Evolutionary conservation across 176 grass and related monocot genomes (phyloP).

Genomic region (Cenchrus americanus): DNA sequence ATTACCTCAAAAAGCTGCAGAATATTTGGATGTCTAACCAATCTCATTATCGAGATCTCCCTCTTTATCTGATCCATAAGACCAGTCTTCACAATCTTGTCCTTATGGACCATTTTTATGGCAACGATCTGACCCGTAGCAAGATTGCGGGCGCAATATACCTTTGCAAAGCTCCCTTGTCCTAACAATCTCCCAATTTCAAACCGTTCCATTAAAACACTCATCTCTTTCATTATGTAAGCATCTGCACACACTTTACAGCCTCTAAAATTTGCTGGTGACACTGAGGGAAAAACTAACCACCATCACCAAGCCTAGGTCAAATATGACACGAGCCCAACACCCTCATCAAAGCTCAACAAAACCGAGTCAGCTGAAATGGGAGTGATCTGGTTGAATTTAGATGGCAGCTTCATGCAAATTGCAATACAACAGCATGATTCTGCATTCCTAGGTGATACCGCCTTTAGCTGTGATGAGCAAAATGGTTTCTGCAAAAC

Average conservation of each 20-base stretch:
- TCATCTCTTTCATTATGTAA: conserved; percentile 54
- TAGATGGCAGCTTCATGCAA: conserved; percentile 29
- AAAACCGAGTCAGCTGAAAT: conserved; percentile 19
- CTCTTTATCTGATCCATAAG: conserved; percentile 81
- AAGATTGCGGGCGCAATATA: conserved; percentile 73
- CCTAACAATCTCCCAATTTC: conserved; percentile 72
- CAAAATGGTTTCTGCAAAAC: conserved; percentile 33
- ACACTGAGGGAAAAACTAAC: conserved; percentile 2
- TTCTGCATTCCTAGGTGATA: conserved; percentile 49
- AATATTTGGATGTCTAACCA: conserved; percentile 76
- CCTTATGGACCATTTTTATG: conserved; percentile 90
- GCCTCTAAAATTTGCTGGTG: background rate
- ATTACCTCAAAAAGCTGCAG: conserved; percentile 80
- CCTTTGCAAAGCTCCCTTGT: conserved; percentile 83
- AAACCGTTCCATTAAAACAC: conserved; percentile 64
- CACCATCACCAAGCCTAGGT: conserved; percentile 36
- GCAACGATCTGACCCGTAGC: conserved; percentile 60
- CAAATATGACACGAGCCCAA: conserved; percentile 10
- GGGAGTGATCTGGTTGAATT: background rate
- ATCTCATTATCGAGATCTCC: conserved; percentile 79
- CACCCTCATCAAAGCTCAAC: background rate
- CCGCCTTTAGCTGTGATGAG: background rate
- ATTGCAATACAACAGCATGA: conserved; percentile 40
- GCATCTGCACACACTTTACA: background rate
- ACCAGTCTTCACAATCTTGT: conserved; percentile 74